A percentile compares a stretch with the other conserved stretches of the same genome.
Conservation (phyloP, 768 basidiomycete genomes). For the Lactarius indigo region DNA sequence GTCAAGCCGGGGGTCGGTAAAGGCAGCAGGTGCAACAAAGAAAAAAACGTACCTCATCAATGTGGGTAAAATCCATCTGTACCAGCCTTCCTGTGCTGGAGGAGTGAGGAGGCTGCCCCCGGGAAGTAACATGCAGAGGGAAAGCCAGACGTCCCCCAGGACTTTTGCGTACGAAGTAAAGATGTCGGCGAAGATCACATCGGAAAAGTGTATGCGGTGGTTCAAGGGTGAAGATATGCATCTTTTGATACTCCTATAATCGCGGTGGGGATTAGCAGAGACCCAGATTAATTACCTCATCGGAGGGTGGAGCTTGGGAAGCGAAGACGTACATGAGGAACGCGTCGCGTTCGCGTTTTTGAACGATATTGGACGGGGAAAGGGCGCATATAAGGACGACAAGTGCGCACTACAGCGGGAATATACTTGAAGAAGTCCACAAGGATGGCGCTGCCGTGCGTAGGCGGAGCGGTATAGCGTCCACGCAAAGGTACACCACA, state of each 20-base stretch:
- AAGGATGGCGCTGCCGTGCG: conserved; percentile 50
- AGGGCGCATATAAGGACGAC: conserved; percentile 54
- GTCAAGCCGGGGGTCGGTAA: background rate
- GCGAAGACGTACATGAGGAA: conserved; percentile 66
- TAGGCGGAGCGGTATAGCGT: conserved; percentile 56
- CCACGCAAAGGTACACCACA: conserved; percentile 69
- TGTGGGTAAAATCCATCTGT: conserved; percentile 73
- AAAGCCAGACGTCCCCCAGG: conserved; percentile 90
- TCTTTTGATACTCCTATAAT: conserved; percentile 61
- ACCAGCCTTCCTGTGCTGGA: conserved; percentile 58
- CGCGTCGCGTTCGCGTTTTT: conserved; percentile 69
- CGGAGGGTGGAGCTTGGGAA: conserved; percentile 5
- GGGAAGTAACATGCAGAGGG: conserved; percentile 79
- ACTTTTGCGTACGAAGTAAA: conserved; percentile 97
- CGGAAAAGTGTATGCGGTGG: conserved; percentile 76
- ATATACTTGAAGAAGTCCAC: conserved; percentile 79
- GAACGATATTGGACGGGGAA: conserved; percentile 63
- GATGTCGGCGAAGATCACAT: conserved; percentile 92
- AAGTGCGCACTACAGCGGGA: conserved; percentile 63
- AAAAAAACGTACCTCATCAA: conserved; percentile 72
- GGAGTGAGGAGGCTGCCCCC: conserved; percentile 70
- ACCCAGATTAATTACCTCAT: background rate
- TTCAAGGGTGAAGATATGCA: conserved; percentile 65
- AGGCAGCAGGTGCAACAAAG: background rate
- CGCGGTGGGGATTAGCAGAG: conserved; percentile 4